A percentile compares a stretch with the other conserved stretches of the same genome.
phyloP scores from a whole-genome alignment of 176 grass and related monocot genomes.

The Zoysia pacifica region DNA sequence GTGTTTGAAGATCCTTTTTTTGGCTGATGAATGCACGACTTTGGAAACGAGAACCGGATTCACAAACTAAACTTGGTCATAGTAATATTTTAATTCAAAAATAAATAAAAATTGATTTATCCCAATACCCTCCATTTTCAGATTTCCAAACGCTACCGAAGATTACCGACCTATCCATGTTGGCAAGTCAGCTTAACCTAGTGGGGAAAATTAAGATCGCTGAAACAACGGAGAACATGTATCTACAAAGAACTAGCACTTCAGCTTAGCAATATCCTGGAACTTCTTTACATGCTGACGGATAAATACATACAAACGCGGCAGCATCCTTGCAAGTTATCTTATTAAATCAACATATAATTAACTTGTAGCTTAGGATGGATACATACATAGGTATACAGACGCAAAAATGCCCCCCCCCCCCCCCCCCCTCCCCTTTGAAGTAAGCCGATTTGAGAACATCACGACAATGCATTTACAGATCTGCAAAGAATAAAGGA shows the following conservation, averaged over 20 bases:
- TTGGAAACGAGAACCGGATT: no score
- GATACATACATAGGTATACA: conserved; percentile 51
- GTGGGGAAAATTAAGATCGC: not conserved
- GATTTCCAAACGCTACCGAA: no score
- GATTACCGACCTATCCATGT: no score
- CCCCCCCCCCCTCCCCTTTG: conserved; percentile 37
- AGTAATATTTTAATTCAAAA: no score
- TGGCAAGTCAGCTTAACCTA: not conserved
- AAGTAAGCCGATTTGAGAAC: conserved; percentile 42
- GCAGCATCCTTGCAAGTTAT: conserved; percentile 13
- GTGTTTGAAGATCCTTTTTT: not conserved
- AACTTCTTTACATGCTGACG: not conserved
- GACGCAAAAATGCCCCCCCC: conserved; percentile 55
- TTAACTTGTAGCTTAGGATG: conserved; percentile 40
- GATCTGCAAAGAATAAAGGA: conserved; percentile 82
- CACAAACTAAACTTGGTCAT: no score
- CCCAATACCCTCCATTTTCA: no score
- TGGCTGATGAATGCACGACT: not conserved
- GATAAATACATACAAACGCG: conserved; percentile 2
- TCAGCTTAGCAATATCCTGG: not conserved
- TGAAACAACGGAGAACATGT: no score
- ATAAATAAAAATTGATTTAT: no score
- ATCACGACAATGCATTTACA: conserved; percentile 69
- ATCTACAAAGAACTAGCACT: no score
- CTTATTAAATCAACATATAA: conserved; percentile 52